Conservation (phyloP, 768 basidiomycete species). For the Tricholoma saponaceum region DNA sequence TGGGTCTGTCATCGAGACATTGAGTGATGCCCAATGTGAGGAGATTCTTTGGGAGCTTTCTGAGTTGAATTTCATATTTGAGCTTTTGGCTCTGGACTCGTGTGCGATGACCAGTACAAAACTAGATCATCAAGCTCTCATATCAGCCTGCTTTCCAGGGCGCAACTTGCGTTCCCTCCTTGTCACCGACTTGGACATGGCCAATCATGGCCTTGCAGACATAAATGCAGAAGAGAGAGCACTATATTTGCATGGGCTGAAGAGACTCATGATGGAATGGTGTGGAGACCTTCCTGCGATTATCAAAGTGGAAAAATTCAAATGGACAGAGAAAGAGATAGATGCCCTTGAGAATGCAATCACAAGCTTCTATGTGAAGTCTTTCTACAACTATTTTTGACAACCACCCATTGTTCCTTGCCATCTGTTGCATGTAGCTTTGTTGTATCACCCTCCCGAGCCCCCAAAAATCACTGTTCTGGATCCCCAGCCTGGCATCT, state of each 20-base stretch:
- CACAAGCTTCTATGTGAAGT: neutral
- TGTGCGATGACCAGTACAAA: neutral
- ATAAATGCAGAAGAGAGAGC: neutral
- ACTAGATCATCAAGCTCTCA: neutral
- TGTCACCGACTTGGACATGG: neutral
- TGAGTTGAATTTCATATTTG: conserved; percentile 16
- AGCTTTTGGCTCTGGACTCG: conserved; percentile 16
- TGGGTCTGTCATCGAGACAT: neutral
- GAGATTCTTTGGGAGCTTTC: conserved; percentile 17
- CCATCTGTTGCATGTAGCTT: neutral
- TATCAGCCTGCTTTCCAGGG: neutral
- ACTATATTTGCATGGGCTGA: neutral
- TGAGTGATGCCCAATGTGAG: conserved; percentile 1
- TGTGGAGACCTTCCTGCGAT: neutral
- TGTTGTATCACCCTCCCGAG: neutral
- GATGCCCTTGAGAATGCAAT: neutral
- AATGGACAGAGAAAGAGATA: neutral
- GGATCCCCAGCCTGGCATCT: neutral
- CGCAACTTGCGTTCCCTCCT: neutral
- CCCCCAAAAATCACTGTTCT: neutral
- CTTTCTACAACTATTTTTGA: neutral
- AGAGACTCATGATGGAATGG: neutral
- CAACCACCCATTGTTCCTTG: neutral
- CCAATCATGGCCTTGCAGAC: conserved; percentile 9
- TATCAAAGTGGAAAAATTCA: neutral